Evolutionary conservation across 1,284 basidiomycete species (phyloP).

Genomic region (Heliocybe sulcata): DNA sequence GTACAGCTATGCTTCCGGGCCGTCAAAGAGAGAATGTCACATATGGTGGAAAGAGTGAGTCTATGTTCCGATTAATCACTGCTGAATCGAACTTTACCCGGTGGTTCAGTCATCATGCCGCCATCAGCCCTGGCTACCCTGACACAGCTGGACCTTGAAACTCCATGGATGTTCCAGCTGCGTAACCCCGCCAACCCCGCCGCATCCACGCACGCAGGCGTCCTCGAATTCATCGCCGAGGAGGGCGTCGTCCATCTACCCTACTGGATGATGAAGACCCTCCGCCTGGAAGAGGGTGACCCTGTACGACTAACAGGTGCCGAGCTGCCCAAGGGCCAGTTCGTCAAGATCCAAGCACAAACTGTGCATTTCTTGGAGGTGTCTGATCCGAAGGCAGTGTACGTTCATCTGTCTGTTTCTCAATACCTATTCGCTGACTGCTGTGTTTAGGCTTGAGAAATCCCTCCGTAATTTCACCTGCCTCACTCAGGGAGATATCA

Average conservation of each 20-base stretch:
- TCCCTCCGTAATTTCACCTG: constrained; percentile 92
- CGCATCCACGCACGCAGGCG: constrained; percentile 91
- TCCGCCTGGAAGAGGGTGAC: constrained; percentile 91
- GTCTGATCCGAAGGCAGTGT: constrained; percentile 96
- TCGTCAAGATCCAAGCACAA: constrained; percentile 97
- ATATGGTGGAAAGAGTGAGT: constrained; percentile 96
- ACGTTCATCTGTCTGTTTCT: constrained; percentile 26
- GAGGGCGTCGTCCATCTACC: constrained; percentile 95
- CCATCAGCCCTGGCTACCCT: constrained; percentile 89
- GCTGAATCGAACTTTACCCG: neutral
- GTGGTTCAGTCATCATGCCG: constrained; percentile 87
- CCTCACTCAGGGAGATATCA: constrained; percentile 85
- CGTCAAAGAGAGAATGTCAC: constrained; percentile 82
- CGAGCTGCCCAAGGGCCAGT: constrained; percentile 87
- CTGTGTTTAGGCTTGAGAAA: constrained; percentile 80
- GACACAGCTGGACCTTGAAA: constrained; percentile 84
- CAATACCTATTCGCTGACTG: neutral
- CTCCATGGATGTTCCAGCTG: constrained; percentile 95
- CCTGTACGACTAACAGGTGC: constrained; percentile 88
- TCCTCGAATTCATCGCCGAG: constrained; percentile 97
- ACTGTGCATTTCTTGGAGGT: constrained; percentile 92
- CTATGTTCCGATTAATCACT: constrained; percentile 12
- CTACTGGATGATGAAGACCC: constrained; percentile 99
- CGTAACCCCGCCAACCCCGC: constrained; percentile 85
- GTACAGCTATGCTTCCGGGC: constrained; percentile 79